Evolutionary conservation across 108 stramenopile species (phyloP), one percentile per base, ranked within the genome.

Genomic region (Phaeodactylum tricornutum): DNA sequence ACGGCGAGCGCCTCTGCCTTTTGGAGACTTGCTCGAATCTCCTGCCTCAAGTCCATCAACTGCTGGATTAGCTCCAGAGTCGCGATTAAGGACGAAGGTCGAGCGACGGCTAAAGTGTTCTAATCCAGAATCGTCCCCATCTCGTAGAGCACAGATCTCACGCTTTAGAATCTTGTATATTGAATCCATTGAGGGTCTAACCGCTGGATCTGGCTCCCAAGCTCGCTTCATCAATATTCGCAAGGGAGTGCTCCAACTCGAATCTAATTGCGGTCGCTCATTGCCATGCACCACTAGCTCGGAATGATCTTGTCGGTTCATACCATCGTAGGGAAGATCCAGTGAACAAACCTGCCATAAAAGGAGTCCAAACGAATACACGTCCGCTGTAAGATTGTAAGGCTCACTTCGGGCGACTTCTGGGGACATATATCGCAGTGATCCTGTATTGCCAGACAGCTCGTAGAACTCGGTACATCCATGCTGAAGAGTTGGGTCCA

Each of bases 371-470:
- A 81, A 87, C 4, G 70, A 71, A 44, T 81, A 81, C 0, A 71
- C 73, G 37, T 88, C 86, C 1, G 75, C 78, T 16, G 61, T 53
- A 16, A 75, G 61, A 53, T 79, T 78, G 68, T 89, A 89, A 0
- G 83, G 83, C 44, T 72, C 68, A 33, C 62, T 61, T 29, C 73
- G 51, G 3, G 72, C 72, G 1, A 79, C 78, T 47, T 80, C 78
- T 0, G 74, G 73, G 36, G 71, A 43, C 78, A 75, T 80, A 67
- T 75, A 90, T 32, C 87, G 75, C 15, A 77, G 57, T n/a, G 73
- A 75, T 15, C 87, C 87, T 20, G 83, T 84, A 45, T 75, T 68
- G n/a, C 78, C 76, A 11, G 87, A 81, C 8, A 90, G 61, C 41
- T 77, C 70, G 61, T 82, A 89, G 43, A 72, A 62, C 22, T 71